These are phyloP conservation scores for Arabidopsis lyrata DNA, from an alignment of 441 rosid genomes.

Conservation along the genomic window DNA sequence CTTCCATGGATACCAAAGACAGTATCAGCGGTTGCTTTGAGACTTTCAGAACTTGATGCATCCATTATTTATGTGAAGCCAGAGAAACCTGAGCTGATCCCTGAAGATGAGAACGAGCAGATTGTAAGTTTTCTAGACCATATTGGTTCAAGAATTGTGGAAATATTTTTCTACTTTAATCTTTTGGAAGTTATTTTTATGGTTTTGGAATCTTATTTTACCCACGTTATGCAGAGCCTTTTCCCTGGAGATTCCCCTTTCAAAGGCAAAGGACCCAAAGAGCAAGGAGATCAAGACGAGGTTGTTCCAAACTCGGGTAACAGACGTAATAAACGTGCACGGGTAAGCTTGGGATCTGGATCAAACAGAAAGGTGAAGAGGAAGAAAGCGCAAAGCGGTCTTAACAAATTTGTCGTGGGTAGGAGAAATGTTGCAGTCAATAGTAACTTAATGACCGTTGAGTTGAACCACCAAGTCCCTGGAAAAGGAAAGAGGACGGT, in stretches of 20 bases:
- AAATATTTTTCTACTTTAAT: constrained; percentile 21
- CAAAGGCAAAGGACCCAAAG: constrained; percentile 54
- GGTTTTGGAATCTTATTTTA: constrained; percentile 22
- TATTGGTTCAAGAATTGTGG: constrained; percentile 1
- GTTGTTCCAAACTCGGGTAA: constrained; percentile 49
- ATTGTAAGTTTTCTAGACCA: constrained; percentile 40
- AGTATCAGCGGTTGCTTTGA: constrained; percentile 79
- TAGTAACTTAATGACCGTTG: constrained; percentile 40
- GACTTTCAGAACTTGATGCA: constrained; percentile 86
- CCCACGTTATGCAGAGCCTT: constrained; percentile 60
- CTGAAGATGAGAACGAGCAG: constrained; percentile 39
- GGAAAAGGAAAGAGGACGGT: constrained; percentile 81
- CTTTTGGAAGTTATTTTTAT: neutral
- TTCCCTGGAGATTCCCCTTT: constrained; percentile 58
- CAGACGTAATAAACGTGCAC: constrained; percentile 57
- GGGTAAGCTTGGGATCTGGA: constrained; percentile 66
- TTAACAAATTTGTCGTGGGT: constrained; percentile 48
- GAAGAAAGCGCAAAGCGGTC: constrained; percentile 49
- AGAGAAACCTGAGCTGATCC: constrained; percentile 50
- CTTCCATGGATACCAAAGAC: constrained; percentile 96
- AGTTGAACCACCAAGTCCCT: constrained; percentile 52
- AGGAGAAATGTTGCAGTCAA: constrained; percentile 48
- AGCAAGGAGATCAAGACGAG: constrained; percentile 50
- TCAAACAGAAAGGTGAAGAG: constrained; percentile 58
- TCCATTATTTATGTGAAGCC: constrained; percentile 63